These are phyloP conservation scores for Colletotrichum chrysophilum DNA, from an alignment of 2,329 filamentous ascomycete species.

Conservation along the genomic window DNA sequence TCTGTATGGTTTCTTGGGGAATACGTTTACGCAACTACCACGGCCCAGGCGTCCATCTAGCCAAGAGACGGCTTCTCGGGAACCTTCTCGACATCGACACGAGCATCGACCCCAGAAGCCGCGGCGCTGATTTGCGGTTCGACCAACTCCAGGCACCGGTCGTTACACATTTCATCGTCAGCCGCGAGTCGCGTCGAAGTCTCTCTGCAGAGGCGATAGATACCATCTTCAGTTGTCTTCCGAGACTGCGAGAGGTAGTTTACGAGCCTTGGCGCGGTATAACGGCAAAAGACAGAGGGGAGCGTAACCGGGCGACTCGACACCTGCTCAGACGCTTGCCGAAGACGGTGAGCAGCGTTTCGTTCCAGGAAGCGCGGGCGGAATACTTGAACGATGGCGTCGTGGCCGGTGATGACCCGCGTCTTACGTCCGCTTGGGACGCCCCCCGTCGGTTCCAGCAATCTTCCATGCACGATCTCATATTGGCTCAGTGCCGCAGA, in stretches of 20 bases:
- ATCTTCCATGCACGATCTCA: not conserved
- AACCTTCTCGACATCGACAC: not conserved
- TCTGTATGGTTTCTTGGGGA: not conserved
- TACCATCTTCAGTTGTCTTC: not conserved
- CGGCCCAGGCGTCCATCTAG: not conserved
- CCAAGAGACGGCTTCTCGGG: not conserved
- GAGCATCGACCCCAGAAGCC: not conserved
- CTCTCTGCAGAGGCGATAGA: not conserved
- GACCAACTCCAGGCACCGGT: not conserved
- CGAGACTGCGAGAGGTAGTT: not conserved
- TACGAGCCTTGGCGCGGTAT: not conserved
- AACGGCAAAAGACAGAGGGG: not conserved
- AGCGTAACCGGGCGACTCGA: not conserved
- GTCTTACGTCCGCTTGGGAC: not conserved
- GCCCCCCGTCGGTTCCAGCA: too few relatives aligned
- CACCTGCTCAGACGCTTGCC: not conserved
- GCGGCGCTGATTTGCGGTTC: not conserved
- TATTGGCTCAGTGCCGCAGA: not conserved
- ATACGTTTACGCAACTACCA: not conserved
- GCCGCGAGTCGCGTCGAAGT: not conserved
- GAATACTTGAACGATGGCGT: not conserved
- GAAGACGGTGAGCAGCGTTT: not conserved
- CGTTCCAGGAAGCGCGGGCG: not conserved
- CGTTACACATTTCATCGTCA: not conserved
- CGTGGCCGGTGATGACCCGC: not conserved